phyloP scores from a whole-genome alignment of 106 monocot species.

The Dioscorea zingiberensis region DNA sequence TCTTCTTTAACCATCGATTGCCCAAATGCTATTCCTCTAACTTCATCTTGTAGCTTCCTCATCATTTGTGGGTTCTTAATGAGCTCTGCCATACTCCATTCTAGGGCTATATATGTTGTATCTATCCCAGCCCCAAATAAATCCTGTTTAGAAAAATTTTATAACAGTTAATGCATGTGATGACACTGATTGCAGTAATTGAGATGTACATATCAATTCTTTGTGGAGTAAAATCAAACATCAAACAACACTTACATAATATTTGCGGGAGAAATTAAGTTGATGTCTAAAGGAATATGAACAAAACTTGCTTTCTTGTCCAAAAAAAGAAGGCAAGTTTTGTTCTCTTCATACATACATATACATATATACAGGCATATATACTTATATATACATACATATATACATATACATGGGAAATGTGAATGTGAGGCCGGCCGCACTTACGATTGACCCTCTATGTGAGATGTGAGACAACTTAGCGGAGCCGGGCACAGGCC shows the following conservation, averaged over 20 bases:
- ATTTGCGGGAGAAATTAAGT: too few species aligned
- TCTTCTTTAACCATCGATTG: not conserved
- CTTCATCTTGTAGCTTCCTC: constrained; percentile 34
- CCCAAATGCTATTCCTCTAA: not conserved
- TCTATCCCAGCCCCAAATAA: constrained; percentile 30
- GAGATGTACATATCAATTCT: too few species aligned
- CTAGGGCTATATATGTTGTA: constrained; percentile 19
- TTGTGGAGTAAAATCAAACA: too few species aligned
- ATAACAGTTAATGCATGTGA: not conserved
- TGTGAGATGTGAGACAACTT: too few species aligned
- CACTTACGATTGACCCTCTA: too few species aligned
- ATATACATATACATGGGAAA: not conserved
- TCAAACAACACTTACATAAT: too few species aligned
- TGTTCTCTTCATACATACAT: not conserved
- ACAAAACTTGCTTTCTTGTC: too few species aligned
- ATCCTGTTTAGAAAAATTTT: not conserved
- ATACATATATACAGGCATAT: not conserved
- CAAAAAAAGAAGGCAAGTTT: too few species aligned
- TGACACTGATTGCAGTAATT: not conserved
- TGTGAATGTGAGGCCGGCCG: too few species aligned
- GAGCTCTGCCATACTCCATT: constrained; percentile 36
- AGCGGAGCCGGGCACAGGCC: too few species aligned
- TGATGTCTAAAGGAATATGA: too few species aligned
- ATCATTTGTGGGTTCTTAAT: constrained; percentile 18
- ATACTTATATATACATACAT: not conserved